phyloP scores from a whole-genome alignment of 1,139 yeast genomes.

The Pichia sp. region DNA sequence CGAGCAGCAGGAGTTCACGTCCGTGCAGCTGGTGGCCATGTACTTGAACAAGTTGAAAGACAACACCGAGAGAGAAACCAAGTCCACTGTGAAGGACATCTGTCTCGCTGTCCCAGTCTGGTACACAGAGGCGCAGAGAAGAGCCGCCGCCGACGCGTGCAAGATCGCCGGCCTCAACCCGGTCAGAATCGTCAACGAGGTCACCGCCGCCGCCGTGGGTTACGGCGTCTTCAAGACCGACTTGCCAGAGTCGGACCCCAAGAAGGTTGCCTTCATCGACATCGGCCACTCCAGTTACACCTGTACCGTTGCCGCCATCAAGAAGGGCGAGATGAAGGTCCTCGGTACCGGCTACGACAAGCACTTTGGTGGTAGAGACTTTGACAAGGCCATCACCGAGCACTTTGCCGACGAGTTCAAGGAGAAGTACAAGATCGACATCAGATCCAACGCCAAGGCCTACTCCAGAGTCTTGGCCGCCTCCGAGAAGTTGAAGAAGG shows the following conservation, averaged over 20 bases:
- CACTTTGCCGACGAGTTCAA: slow-evolving; percentile 92
- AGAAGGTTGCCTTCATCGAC: slow-evolving; percentile 88
- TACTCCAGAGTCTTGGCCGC: slow-evolving; percentile 88
- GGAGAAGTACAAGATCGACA: slow-evolving; percentile 88
- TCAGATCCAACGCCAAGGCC: slow-evolving; percentile 88
- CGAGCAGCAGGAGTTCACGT: slow-evolving; percentile 71
- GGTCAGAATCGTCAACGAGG: slow-evolving; percentile 93
- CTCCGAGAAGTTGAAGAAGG: slow-evolving; percentile 92
- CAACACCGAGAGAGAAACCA: slow-evolving; percentile 77
- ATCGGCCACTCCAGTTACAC: slow-evolving; percentile 97
- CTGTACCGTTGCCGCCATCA: slow-evolving; percentile 84
- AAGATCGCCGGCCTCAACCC: slow-evolving; percentile 96
- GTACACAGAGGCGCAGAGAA: slow-evolving; percentile 96
- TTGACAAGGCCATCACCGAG: slow-evolving; percentile 89
- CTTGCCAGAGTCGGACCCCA: slow-evolving; percentile 87
- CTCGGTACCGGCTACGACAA: slow-evolving; percentile 90
- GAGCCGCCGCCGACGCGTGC: slow-evolving; percentile 95
- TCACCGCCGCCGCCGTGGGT: slow-evolving; percentile 98
- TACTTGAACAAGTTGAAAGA: slow-evolving; percentile 86
- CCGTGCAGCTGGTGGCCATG: slow-evolving; percentile 93
- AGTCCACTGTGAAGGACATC: slow-evolving; percentile 76
- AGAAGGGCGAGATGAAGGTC: slow-evolving; percentile 93
- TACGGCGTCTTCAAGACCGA: slow-evolving; percentile 98
- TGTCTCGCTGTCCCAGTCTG: slow-evolving; percentile 95
- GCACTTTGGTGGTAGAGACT: slow-evolving; percentile 97